phyloP scores from a whole-genome alignment of 805 yeast species.

The Candida fluviatilis region DNA sequence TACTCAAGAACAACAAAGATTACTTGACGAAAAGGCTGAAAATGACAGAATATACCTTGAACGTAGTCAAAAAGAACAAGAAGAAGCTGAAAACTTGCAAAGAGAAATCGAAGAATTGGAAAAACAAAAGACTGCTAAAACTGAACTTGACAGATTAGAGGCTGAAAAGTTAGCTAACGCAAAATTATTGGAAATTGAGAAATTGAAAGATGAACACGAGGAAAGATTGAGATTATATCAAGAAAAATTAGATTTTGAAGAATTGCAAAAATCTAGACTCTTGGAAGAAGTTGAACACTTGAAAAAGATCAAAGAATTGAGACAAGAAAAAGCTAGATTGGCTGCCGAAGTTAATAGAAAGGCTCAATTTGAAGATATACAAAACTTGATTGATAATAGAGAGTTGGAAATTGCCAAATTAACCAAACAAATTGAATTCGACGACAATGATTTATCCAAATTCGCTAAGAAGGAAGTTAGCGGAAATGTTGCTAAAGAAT shows the following conservation, averaged over 20 bases:
- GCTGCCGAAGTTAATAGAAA: slow-evolving; percentile 18
- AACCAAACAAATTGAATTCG: slow-evolving; percentile 29
- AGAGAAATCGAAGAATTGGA: slow-evolving; percentile 29
- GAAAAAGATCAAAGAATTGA: slow-evolving; percentile 34
- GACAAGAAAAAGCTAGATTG: slow-evolving; percentile 34
- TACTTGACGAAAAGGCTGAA: slow-evolving; percentile 23
- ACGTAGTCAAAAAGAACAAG: slow-evolving; percentile 21
- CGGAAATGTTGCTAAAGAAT: slow-evolving; percentile 7
- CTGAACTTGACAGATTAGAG: slow-evolving; percentile 21
- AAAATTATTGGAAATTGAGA: slow-evolving; percentile 30
- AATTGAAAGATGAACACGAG: slow-evolving; percentile 30
- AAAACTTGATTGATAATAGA: slow-evolving; percentile 27
- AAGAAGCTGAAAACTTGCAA: slow-evolving; percentile 25
- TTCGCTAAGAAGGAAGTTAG: slow-evolving; percentile 2
- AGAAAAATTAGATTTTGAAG: slow-evolving; percentile 30
- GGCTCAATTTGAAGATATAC: slow-evolving; percentile 20
- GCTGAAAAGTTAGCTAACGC: slow-evolving; percentile 27
- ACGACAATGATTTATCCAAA: slow-evolving; percentile 22
- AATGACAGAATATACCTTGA: slow-evolving; percentile 21
- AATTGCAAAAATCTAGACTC: slow-evolving; percentile 33
- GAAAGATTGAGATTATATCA: slow-evolving; percentile 26
- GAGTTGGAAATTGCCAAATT: slow-evolving; percentile 30
- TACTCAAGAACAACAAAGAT: slow-evolving; percentile 22
- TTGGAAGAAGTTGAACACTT: slow-evolving; percentile 37
- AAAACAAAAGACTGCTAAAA: slow-evolving; percentile 16